Evolutionary conservation across 2,329 filamentous ascomycete species (phyloP), one percentile per base, ranked within the genome.

Genomic region (Lecanosticta acicola): DNA sequence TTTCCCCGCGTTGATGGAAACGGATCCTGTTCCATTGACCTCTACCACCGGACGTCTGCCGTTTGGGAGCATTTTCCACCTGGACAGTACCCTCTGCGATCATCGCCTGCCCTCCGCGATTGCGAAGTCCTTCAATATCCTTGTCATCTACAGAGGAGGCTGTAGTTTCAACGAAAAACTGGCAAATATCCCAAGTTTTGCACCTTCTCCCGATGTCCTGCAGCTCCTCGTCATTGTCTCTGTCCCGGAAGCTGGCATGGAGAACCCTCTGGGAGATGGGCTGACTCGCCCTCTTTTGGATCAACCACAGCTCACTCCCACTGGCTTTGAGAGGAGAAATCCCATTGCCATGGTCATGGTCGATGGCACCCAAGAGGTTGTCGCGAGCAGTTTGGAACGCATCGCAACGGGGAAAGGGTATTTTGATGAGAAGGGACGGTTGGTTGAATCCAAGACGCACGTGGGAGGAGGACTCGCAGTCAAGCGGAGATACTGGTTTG

Each of bases 161-260:
- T 98, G 93, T 69, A 84, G 78, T 18, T 97, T 97, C 66, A 83
- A 79, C 29, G 71, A 84, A 20, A 98, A 98, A 66, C 70, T 97
- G 1, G 75, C 77, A 41, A 90, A 87, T 54, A 89, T 97, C n/a
- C 89, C 91, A 0, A 78, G 80, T 8, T 91, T 83, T 62, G 74
- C 81, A 1, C 60, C 62, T 1, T 72, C 74, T 0, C 64, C 72
- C 0, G 64, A 67, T 9, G 32, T 39, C 7, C 71, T 97, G 14
- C 86, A 94, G 64, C 76, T 97, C 3, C 87, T 97, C 20, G 71
- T 97, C 35, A 70, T 96, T 0, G 79, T 96, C 3, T 82, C 76
- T 13, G 79, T 78, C 43, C 77, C 80, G 2, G 76, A 79, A 14
- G 41, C 32, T 16, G 39, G 37, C 7, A 20, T 24, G 19, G 17